Evolutionary conservation across 257 asterid species (phyloP).

Genomic region (Lycium barbarum): DNA sequence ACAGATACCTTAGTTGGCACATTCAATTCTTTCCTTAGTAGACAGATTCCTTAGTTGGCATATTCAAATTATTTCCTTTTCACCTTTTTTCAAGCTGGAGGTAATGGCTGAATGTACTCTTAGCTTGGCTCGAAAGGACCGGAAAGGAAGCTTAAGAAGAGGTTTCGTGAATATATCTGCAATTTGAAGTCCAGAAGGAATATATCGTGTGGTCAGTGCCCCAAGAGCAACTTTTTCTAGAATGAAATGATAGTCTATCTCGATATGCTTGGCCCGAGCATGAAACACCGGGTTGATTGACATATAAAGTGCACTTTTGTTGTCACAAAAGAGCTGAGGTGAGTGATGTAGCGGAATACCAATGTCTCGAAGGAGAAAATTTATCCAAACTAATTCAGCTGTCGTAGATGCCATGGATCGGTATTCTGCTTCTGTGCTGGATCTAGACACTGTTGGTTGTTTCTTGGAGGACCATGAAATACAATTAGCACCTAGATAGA

Average conservation of each 20-base stretch:
- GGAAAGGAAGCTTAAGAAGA: not conserved
- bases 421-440: not conserved
- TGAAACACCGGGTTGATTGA: not conserved
- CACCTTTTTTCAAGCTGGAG: not conserved
- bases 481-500: not conserved
- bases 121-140: not conserved
- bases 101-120: not conserved
- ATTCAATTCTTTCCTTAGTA: too few relatives aligned
- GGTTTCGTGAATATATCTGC: not conserved
- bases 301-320: not conserved
- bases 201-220: not conserved
- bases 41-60: not conserved
- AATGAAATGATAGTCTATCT: not conserved
- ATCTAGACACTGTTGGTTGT: not conserved
- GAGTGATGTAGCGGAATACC: not conserved
- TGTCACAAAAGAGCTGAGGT: not conserved
- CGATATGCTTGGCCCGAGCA: not conserved
- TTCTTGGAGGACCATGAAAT: not conserved
- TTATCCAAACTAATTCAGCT: not conserved
- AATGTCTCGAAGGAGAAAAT: not conserved
- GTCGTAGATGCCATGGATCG: not conserved
- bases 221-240: not conserved
- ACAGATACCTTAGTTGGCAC: too few relatives aligned
- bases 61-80: too few relatives aligned
- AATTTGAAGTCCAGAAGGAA: not conserved